Conservation (phyloP, 2,329 filamentous ascomycete species). For the Boeremia lycopersici region DNA sequence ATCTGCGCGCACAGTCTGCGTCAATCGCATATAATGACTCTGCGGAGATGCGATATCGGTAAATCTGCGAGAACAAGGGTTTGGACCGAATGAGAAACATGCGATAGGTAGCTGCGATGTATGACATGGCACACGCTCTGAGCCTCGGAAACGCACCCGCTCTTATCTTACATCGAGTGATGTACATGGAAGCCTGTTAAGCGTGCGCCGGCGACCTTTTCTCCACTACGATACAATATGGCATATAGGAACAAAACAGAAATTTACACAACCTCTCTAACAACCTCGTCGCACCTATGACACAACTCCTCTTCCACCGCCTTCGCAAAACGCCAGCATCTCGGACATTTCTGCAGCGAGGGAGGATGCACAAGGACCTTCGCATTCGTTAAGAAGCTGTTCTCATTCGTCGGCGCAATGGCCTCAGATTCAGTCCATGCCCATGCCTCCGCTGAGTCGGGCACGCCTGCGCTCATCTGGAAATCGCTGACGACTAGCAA, state of each 20-base stretch:
- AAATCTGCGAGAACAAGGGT: too few relatives aligned
- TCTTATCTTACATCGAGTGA: too few relatives aligned
- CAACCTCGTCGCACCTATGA: slow-evolving; percentile 71
- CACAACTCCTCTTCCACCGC: slow-evolving; percentile 71
- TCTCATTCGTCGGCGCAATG: slow-evolving; percentile 35
- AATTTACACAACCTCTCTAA: slow-evolving; percentile 44
- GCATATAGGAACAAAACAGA: not conserved
- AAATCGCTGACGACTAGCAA: slow-evolving; percentile 53
- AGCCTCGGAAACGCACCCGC: too few relatives aligned
- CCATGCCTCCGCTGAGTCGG: not conserved
- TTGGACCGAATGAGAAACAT: too few relatives aligned
- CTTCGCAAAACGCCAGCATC: slow-evolving; percentile 90
- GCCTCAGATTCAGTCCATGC: slow-evolving; percentile 30
- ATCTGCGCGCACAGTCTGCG: too few relatives aligned
- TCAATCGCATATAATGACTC: too few relatives aligned
- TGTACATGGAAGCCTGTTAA: too few relatives aligned
- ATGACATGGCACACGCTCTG: too few relatives aligned
- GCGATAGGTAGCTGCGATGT: too few relatives aligned
- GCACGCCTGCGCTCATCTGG: slow-evolving; percentile 13
- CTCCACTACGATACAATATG: not conserved
- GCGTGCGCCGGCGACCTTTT: not conserved
- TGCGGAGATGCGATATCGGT: too few relatives aligned
- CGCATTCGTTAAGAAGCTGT: slow-evolving; percentile 22
- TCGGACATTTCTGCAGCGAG: slow-evolving; percentile 71
- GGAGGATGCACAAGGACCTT: slow-evolving; percentile 52